Percentiles rank a stretch among this genome's conserved stretches.
Conservation (phyloP, 345 rosid genomes). For the Tarenaya hassleriana region DNA sequence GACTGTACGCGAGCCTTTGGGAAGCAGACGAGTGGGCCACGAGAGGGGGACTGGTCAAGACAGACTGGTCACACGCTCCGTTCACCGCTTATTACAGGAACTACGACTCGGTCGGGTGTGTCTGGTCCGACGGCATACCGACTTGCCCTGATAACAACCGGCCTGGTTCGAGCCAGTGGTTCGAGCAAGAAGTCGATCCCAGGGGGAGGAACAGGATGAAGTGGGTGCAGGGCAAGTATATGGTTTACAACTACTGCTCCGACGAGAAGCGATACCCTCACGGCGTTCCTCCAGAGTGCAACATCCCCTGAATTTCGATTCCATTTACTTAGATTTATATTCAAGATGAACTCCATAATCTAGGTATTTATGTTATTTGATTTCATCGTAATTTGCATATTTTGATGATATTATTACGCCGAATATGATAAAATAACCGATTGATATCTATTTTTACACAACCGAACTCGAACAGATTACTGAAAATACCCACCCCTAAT, state of each 20-base stretch:
- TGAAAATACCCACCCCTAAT: no score
- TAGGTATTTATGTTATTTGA: no score
- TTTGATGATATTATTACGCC: no score
- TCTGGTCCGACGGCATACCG: slow-evolving; percentile 30
- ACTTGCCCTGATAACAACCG: slow-evolving; percentile 24
- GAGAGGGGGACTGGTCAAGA: slow-evolving; percentile 47
- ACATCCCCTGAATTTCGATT: no score
- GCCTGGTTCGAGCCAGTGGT: slow-evolving; percentile 25
- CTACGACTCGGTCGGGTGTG: slow-evolving; percentile 30
- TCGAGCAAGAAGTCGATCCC: slow-evolving; percentile 25
- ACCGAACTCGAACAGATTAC: no score
- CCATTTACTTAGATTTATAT: no score
- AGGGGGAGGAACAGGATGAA: slow-evolving; percentile 26
- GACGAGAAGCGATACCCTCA: slow-evolving; percentile 38
- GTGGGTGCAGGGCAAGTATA: slow-evolving; percentile 47
- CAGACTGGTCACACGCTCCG: slow-evolving; percentile 49
- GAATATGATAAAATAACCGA: no score
- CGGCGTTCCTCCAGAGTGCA: slow-evolving; percentile 35
- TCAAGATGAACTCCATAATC: no score
- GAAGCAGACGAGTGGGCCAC: slow-evolving; percentile 59
- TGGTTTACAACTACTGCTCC: slow-evolving; percentile 55
- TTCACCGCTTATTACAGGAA: slow-evolving; percentile 37
- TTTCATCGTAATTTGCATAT: no score
- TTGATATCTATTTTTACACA: no score
- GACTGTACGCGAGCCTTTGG: slow-evolving; percentile 50